A percentile compares a stretch with the other conserved stretches of the same genome.
Evolutionary conservation across 2,329 filamentous ascomycete species (phyloP).

Genomic region (Cucurbitaria berberidis): DNA sequence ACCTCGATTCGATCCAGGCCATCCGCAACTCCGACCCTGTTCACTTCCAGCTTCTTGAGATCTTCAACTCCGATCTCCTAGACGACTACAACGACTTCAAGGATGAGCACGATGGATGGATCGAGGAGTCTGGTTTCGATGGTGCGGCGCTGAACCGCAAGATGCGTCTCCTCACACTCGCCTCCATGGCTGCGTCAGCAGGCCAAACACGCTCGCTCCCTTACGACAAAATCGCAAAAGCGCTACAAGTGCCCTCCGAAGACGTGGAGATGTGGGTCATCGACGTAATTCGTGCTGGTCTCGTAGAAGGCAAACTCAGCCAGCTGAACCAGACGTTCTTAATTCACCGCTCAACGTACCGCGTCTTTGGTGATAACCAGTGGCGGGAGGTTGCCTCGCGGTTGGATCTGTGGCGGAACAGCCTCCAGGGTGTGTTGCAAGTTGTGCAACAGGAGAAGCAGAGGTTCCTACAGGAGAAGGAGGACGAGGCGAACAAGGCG

Average conservation of each 20-base stretch:
- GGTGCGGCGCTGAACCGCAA: constrained; percentile 82
- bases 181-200: constrained; percentile 83
- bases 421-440: constrained; percentile 76
- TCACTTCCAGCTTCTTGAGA: constrained; percentile 90
- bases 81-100: constrained; percentile 97
- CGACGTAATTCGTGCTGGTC: constrained; percentile 92
- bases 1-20: constrained; percentile 79
- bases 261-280: constrained; percentile 99
- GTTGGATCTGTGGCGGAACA: constrained; percentile 88
- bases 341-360: constrained; percentile 94
- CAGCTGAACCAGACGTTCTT: constrained; percentile 93
- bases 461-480: constrained; percentile 76
- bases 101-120: constrained; percentile 85
- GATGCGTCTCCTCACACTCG: constrained; percentile 93
- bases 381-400: constrained; percentile 93
- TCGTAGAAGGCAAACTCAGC: constrained; percentile 95
- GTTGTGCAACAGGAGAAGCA: constrained; percentile 83
- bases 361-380: constrained; percentile 97
- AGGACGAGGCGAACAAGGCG: constrained; percentile 74
- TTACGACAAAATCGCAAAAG: constrained; percentile 82
- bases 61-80: constrained; percentile 91
- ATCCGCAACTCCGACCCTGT: constrained; percentile 82
- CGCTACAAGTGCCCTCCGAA: constrained; percentile 78
- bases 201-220: constrained; percentile 81
- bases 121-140: constrained; percentile 77